Conservation (phyloP, 2,329 filamentous ascomycete species). For the Delphinella strobiligena region DNA sequence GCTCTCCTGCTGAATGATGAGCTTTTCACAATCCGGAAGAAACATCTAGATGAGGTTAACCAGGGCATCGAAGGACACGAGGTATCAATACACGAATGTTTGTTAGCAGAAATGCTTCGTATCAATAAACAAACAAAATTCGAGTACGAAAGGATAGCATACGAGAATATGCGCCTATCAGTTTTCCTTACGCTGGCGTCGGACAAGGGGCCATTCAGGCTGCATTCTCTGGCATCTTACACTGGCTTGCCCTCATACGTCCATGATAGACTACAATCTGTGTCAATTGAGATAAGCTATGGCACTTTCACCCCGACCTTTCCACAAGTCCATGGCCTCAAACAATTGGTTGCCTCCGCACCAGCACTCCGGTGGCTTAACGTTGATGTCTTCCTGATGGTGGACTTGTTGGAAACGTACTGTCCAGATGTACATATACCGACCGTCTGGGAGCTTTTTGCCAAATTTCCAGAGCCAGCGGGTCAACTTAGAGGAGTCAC, state of each 20-base stretch:
- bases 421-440: not conserved
- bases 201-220: not conserved
- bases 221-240: not conserved
- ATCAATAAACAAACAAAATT: not conserved
- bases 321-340: not conserved
- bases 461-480: not conserved
- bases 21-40: not conserved
- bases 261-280: not conserved
- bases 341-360: not conserved
- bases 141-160: not conserved
- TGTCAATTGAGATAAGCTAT: not conserved
- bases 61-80: not conserved
- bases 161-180: not conserved
- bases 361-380: not conserved
- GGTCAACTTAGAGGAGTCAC: not conserved
- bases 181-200: not conserved
- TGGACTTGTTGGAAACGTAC: not conserved
- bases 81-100: not conserved
- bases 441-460: not conserved
- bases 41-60: not conserved
- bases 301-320: not conserved
- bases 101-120: not conserved
- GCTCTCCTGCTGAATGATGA: not conserved
- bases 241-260: not conserved
- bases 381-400: not conserved